Evolutionary conservation across 306 rosid genomes (phyloP).

Genomic region (Amphicarpaea edgeworthii): DNA sequence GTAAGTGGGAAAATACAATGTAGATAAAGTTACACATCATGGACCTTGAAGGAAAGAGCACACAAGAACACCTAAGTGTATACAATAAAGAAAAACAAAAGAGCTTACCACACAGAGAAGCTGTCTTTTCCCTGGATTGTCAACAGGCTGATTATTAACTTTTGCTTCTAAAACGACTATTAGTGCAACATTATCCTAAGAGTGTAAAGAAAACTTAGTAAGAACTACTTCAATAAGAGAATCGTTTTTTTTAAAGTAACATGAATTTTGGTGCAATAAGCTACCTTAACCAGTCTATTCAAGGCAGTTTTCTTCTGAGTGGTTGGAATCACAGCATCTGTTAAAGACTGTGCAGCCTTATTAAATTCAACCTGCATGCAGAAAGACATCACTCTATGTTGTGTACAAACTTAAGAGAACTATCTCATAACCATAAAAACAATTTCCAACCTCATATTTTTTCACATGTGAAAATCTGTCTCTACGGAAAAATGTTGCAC

Average conservation of each 20-base stretch:
- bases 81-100: conserved; percentile 28
- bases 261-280: conserved; percentile 14
- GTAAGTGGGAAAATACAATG: neutral
- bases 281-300: conserved; percentile 83
- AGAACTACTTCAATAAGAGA: conserved; percentile 35
- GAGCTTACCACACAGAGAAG: conserved; percentile 87
- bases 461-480: conserved; percentile 97
- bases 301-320: conserved; percentile 94
- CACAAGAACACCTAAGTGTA: neutral
- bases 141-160: conserved; percentile 81
- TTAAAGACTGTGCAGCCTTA: conserved; percentile 98
- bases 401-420: conserved; percentile 30
- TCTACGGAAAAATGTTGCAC: conserved; percentile 98
- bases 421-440: neutral
- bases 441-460: conserved; percentile 85
- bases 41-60: neutral
- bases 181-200: conserved; percentile 96
- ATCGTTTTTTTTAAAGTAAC: neutral
- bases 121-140: conserved; percentile 88
- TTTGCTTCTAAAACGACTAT: conserved; percentile 98
- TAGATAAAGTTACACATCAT: conserved; percentile 10
- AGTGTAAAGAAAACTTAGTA: conserved; percentile 43
- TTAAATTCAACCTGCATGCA: conserved; percentile 94
- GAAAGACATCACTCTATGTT: conserved; percentile 22
- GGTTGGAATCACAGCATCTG: conserved; percentile 89